phyloP scores from a whole-genome alignment of 495 filamentous ascomycete species.

The Extremus antarcticus region DNA sequence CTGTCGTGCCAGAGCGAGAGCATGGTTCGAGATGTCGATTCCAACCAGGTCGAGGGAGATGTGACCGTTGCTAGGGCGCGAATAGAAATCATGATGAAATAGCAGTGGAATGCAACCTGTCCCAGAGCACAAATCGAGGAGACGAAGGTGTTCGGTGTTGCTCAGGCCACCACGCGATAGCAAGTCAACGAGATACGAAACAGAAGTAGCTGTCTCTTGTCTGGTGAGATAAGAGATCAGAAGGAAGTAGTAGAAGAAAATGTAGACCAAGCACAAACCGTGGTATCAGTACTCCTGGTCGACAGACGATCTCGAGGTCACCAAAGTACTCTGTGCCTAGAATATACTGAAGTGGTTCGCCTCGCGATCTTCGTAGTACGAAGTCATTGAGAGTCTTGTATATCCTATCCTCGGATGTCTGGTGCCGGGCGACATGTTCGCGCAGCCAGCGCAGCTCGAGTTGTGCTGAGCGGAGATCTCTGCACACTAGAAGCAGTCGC shows the following conservation, averaged over 20 bases:
- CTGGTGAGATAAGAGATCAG: conserved; percentile 15
- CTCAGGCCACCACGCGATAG: not conserved
- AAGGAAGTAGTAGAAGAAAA: not conserved
- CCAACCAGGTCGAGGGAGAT: conserved; percentile 29
- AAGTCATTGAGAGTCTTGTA: not conserved
- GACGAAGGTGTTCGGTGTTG: conserved; percentile 32
- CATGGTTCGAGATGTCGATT: conserved; percentile 49
- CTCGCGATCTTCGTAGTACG: conserved; percentile 41
- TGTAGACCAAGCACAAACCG: conserved; percentile 37
- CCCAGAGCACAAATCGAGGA: conserved; percentile 82
- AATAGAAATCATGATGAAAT: conserved; percentile 37
- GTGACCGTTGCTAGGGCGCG: conserved; percentile 3
- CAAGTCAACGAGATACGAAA: conserved; percentile 9
- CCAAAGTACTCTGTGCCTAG: conserved; percentile 86
- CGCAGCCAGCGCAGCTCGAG: conserved; percentile 83
- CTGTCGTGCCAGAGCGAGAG: conserved; percentile 48
- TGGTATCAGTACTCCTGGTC: conserved; percentile 71
- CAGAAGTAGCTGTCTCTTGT: conserved; percentile 30
- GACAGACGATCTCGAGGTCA: conserved; percentile 64
- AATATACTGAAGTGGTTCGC: conserved; percentile 79
- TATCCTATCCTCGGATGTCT: not conserved
- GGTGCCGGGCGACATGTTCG: conserved; percentile 37
- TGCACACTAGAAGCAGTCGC: conserved; percentile 56
- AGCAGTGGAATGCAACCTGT: conserved; percentile 83
- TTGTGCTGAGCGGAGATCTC: conserved; percentile 51